Conservation (phyloP, 106 monocot genomes). For the Hemerocallis citrina region DNA sequence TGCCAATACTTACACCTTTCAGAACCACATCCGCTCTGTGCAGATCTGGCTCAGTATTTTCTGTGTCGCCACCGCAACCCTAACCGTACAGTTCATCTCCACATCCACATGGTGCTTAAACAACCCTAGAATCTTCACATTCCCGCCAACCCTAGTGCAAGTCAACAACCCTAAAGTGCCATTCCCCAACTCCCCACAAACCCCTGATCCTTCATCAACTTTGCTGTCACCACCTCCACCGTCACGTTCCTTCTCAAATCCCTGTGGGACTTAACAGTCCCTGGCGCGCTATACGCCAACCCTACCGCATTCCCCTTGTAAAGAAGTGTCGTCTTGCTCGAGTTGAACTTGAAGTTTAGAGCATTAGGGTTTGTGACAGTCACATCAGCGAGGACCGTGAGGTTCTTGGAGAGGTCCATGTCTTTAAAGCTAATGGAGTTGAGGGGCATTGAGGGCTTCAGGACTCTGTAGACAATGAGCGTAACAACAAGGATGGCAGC, state of each 20-base stretch:
- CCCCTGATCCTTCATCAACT: conserved; percentile 3
- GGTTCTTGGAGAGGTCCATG: conserved; percentile 1
- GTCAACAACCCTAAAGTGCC: conserved; percentile 24
- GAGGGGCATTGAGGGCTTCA: conserved; percentile 36
- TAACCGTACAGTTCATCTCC: conserved; percentile 51
- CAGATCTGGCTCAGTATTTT: conserved; percentile 34
- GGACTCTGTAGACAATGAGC: conserved; percentile 36
- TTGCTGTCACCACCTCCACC: conserved; percentile 16
- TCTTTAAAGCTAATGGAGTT: conserved; percentile 22
- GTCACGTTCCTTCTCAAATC: conserved; percentile 24
- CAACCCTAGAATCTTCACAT: conserved; percentile 40
- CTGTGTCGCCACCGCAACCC: conserved; percentile 15
- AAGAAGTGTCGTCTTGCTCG: conserved; percentile 24
- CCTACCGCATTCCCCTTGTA: conserved; percentile 24
- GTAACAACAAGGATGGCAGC: conserved; percentile 8
- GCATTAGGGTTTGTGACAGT: conserved; percentile 48
- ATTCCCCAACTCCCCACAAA: conserved; percentile 14
- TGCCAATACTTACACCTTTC: not conserved
- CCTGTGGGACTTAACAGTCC: conserved; percentile 13
- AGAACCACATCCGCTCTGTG: conserved; percentile 20
- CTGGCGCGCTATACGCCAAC: conserved; percentile 18
- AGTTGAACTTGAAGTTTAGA: conserved; percentile 14
- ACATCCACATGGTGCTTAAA: conserved; percentile 36
- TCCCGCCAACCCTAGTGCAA: conserved; percentile 47
- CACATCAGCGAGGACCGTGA: conserved; percentile 24